Conservation (phyloP, 2,329 filamentous ascomycete genomes). For the Onygena corvina region DNA sequence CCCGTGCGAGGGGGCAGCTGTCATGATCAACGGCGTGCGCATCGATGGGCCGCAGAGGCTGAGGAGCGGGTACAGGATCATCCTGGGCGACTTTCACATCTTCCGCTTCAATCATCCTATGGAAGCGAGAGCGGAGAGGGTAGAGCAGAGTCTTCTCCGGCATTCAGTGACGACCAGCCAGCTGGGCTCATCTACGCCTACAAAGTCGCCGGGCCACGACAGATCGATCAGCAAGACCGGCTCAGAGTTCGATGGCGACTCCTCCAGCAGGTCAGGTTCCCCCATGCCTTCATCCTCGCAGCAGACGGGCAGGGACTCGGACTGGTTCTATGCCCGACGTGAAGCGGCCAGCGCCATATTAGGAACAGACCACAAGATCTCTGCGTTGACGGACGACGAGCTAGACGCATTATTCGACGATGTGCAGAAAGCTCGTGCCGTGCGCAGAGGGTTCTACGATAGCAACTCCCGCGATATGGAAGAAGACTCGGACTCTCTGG, state of each 20-base stretch:
- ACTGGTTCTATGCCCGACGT: conserved; percentile 86
- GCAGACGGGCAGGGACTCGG: conserved; percentile 62
- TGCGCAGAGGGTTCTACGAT: conserved; percentile 57
- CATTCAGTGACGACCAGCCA: conserved; percentile 61
- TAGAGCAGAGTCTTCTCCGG: conserved; percentile 73
- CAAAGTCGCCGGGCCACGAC: conserved; percentile 54
- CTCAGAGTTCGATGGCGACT: conserved; percentile 59
- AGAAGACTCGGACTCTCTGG: conserved; percentile 79
- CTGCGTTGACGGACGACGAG: conserved; percentile 82
- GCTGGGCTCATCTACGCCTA: conserved; percentile 50
- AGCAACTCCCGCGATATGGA: conserved; percentile 44
- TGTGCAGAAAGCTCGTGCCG: conserved; percentile 75
- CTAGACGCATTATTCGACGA: conserved; percentile 89
- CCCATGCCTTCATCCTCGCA: conserved; percentile 60
- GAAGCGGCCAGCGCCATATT: conserved; percentile 88
- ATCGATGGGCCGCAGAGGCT: conserved; percentile 76
- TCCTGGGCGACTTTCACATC: conserved; percentile 95
- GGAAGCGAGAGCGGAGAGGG: conserved; percentile 84
- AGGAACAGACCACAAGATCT: conserved; percentile 82
- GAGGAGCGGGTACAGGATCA: conserved; percentile 86
- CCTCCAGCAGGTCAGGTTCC: conserved; percentile 67
- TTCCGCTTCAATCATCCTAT: conserved; percentile 93
- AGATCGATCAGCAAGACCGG: conserved; percentile 64
- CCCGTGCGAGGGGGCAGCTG: conserved; percentile 78
- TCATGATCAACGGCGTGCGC: conserved; percentile 94